phyloP scores from a whole-genome alignment of 2,329 filamentous ascomycete genomes.

The Alternaria sp. region DNA sequence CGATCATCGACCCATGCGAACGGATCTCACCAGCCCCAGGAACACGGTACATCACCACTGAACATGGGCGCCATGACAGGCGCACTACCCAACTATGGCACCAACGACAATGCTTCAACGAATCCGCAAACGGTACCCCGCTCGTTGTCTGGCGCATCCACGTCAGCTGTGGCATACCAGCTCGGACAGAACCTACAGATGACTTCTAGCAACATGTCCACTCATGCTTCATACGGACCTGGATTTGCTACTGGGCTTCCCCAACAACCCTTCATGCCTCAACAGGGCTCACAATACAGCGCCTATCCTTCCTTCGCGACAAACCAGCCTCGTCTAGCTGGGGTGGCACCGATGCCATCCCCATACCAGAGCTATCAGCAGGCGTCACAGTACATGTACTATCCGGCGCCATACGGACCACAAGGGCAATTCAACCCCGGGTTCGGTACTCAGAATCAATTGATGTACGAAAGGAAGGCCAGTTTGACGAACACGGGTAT shows the following conservation, averaged over 20 bases:
- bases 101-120: conserved; percentile 27
- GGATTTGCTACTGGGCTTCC: conserved; percentile 40
- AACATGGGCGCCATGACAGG: conserved; percentile 50
- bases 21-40: conserved; percentile 36
- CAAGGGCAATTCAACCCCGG: conserved; percentile 39
- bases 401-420: conserved; percentile 42
- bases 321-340: conserved; percentile 36
- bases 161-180: conserved; percentile 52
- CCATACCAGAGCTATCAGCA: conserved; percentile 44
- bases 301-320: conserved; percentile 35
- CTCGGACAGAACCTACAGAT: conserved; percentile 51
- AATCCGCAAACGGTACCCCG: conserved; percentile 38
- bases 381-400: conserved; percentile 47
- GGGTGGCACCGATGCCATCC: conserved; percentile 31
- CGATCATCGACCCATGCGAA: conserved; percentile 36
- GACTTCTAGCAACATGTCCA: conserved; percentile 32
- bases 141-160: conserved; percentile 49
- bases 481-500: conserved; percentile 33
- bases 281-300: conserved; percentile 34
- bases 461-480: conserved; percentile 42
- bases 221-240: conserved; percentile 37
- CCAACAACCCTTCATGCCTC: conserved; percentile 38
- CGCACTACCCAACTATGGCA: conserved; percentile 47
- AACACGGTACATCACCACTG: conserved; percentile 38
- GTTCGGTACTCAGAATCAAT: conserved; percentile 34